Evolutionary conservation across 73 alveolate genomes (phyloP).

Genomic region (Paramecium caudatum): DNA sequence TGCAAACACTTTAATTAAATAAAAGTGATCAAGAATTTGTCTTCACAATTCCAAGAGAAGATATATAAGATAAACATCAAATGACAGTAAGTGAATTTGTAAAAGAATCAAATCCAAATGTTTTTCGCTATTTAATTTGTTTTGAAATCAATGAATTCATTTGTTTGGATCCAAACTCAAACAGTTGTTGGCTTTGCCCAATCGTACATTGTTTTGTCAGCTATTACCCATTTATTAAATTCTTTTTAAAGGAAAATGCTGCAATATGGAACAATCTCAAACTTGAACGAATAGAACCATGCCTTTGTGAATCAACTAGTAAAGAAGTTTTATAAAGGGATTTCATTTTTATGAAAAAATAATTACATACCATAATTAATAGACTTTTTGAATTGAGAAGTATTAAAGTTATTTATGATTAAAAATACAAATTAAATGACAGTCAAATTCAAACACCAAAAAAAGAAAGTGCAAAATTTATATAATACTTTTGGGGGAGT

Average conservation of each 20-base stretch:
- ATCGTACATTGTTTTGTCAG: constrained; percentile 28
- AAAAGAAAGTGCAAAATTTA: neutral
- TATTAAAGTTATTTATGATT: neutral
- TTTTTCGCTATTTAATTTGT: constrained; percentile 8
- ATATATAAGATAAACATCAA: neutral
- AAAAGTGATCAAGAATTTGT: constrained; percentile 3
- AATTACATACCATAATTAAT: neutral
- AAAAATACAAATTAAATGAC: constrained; percentile 20
- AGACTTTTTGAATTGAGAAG: neutral
- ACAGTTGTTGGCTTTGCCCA: constrained; percentile 19
- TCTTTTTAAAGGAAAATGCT: constrained; percentile 47
- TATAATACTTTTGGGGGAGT: constrained; percentile 15
- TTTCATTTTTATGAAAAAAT: neutral
- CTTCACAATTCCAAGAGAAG: constrained; percentile 5
- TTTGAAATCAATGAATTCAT: constrained; percentile 38
- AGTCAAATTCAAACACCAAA: constrained; percentile 7
- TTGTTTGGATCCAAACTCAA: neutral
- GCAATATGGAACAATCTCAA: neutral
- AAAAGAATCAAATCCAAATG: constrained; percentile 34
- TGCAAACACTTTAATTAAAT: neutral
- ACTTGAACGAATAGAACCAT: constrained; percentile 1
- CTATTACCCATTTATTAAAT: constrained; percentile 46
- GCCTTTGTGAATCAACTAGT: neutral
- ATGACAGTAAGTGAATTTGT: constrained; percentile 17
- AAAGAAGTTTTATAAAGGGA: neutral